Conservation (phyloP, 2,329 filamentous ascomycete genomes). For the Zymoseptoria brevis region DNA sequence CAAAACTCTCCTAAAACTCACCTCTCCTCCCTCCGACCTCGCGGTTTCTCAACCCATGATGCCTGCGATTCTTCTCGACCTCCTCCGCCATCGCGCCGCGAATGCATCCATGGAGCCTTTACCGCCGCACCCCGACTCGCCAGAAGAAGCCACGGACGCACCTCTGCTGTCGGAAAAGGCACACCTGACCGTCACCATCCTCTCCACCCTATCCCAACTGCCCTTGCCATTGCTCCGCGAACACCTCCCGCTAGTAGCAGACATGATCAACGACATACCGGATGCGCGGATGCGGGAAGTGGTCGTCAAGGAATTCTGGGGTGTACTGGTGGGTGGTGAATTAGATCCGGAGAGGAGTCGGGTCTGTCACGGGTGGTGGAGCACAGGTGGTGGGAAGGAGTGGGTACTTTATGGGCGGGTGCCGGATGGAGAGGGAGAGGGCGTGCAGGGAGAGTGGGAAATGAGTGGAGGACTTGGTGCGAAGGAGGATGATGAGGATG, state of each 20-base stretch:
- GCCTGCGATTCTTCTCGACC: conserved; percentile 72
- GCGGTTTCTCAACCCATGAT: conserved; percentile 66
- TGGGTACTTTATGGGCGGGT: conserved; percentile 42
- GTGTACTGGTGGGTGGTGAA: conserved; percentile 67
- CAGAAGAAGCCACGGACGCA: conserved; percentile 14
- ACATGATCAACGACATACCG: conserved; percentile 56
- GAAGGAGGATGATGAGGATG: conserved; percentile 1
- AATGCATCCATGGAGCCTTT: conserved; percentile 43
- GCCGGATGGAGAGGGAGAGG: conserved; percentile 23
- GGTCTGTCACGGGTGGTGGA: conserved; percentile 82
- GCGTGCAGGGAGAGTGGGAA: conserved; percentile 19
- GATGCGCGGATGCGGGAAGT: conserved; percentile 55
- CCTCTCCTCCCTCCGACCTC: conserved; percentile 69
- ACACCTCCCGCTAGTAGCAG: conserved; percentile 67
- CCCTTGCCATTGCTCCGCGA: conserved; percentile 64
- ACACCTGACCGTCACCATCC: conserved; percentile 64
- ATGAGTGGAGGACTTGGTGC: conserved; percentile 46
- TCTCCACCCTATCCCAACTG: conserved; percentile 71
- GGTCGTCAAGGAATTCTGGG: conserved; percentile 68
- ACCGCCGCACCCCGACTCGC: conserved; percentile 32
- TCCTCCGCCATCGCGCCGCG: conserved; percentile 59
- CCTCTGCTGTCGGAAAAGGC: conserved; percentile 64
- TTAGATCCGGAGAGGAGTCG: conserved; percentile 80
- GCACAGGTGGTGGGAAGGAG: conserved; percentile 53
- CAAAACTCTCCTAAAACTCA: conserved; percentile 73